A percentile compares a stretch with the other conserved stretches of the same genome.
These are phyloP conservation scores for Bipolaris bicolor DNA, from an alignment of 2,329 filamentous ascomycete species.

Conservation along the genomic window DNA sequence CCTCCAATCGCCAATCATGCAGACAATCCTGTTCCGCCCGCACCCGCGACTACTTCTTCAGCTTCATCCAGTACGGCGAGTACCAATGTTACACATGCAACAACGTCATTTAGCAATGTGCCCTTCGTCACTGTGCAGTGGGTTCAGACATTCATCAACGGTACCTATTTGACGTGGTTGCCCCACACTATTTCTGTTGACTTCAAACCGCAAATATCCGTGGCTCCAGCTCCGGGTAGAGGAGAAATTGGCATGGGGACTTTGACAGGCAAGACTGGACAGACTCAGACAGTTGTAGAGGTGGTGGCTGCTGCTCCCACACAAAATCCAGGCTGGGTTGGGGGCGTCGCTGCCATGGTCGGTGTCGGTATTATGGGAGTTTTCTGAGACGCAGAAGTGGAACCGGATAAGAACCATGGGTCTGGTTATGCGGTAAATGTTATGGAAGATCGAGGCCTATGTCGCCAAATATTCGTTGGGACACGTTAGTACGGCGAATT, in stretches of 20 bases:
- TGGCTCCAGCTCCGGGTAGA: slow-evolving; percentile 33
- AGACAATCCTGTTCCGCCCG: slow-evolving; percentile 8
- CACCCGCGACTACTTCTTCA: not conserved
- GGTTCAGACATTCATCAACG: slow-evolving; percentile 40
- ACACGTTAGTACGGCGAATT: not conserved
- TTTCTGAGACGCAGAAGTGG: slow-evolving; percentile 14
- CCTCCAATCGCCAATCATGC: slow-evolving; percentile 5
- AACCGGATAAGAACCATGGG: not conserved
- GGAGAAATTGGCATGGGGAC: slow-evolving; percentile 47
- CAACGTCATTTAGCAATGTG: slow-evolving; percentile 12
- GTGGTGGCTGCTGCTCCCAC: slow-evolving; percentile 33
- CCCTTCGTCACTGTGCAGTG: slow-evolving; percentile 42
- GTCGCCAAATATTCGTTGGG: not conserved
- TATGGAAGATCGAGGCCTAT: not conserved
- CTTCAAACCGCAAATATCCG: slow-evolving; percentile 26
- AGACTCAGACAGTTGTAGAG: slow-evolving; percentile 35
- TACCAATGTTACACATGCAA: not conserved
- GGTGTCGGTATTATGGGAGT: slow-evolving; percentile 33
- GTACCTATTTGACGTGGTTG: slow-evolving; percentile 40
- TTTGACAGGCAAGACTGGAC: slow-evolving; percentile 36
- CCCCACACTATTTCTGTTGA: slow-evolving; percentile 38
- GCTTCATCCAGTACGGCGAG: not conserved
- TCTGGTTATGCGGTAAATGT: not conserved
- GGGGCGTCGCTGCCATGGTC: slow-evolving; percentile 28
- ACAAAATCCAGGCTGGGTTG: slow-evolving; percentile 18